Base-by-base conservation (phyloP, 495 filamentous ascomycete species). In the Lasiosphaeria hispida region DNA sequence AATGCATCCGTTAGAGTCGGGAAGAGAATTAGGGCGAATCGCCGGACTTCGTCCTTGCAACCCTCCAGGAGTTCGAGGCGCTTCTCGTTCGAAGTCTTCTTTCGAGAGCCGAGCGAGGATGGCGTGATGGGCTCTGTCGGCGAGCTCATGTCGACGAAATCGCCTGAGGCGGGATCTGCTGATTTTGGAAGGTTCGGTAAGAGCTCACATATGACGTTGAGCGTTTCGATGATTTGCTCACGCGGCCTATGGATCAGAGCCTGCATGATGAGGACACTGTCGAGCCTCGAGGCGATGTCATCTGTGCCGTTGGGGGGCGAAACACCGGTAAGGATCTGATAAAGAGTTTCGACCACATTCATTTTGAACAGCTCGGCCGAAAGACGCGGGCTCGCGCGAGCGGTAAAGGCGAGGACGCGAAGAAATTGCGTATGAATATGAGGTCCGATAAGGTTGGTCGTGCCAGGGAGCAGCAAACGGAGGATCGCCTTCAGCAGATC, bases 201-300 rank as follows among this genome's bases (percentile, higher is more conserved):
- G 13, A 99, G 80, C 76, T 97, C 95, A 75, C 95, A 97, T 60
- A 97, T 92, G 55, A 99, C 92, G 70, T 96, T 97, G 55, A 99
- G 83, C 4, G 95, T 96, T 76, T 99, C 95, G 64, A 90, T 92
- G 23, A 99, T 87, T 69, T 97, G 95, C 65, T 99, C 94, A 43
- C 91, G 85, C n/a, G 94, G 94, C 36, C 92, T 84, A 67, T 97
- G 95, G 53, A 99, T 96, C 63, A 99, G 75, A 34, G 94, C 92
- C 69, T 99, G 94, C 95, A 99, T 97, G 71, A 97, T 92, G 48
- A 99, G 85, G 30, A 97, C 93, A 67, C 90, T 96, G 74, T 97
- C 93, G 67, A 97, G 91, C 73, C 94, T 96, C 19, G 81, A 83
- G n/a, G 89, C 88, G 34, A 90, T 80, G 68, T 93, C 88, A 14